These are phyloP conservation scores for Ambrosiella beaveri DNA, from an alignment of 2,329 filamentous ascomycete species.

Conservation along the genomic window DNA sequence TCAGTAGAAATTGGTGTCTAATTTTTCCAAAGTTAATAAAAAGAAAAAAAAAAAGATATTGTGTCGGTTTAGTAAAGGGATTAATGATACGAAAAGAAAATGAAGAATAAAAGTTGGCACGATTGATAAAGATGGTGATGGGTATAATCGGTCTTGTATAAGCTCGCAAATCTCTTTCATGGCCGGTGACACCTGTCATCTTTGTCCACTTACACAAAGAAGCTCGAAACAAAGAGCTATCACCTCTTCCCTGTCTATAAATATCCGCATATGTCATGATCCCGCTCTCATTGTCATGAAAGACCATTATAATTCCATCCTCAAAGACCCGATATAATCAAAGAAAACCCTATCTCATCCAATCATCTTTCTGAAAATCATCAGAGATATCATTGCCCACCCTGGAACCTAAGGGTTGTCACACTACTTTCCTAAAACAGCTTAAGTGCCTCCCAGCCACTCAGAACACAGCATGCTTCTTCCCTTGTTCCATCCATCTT, in stretches of 20 bases:
- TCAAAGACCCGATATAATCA: neutral
- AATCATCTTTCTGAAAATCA: neutral
- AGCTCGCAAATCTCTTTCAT: no score
- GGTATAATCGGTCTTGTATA: no score
- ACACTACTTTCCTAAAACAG: conserved; percentile 4
- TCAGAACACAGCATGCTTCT: neutral
- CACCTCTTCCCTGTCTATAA: no score
- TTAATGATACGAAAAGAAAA: neutral
- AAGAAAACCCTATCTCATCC: neutral
- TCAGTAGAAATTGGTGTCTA: no score
- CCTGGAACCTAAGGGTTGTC: neutral
- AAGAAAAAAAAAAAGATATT: neutral
- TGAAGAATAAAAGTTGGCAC: neutral
- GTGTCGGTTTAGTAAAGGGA: neutral
- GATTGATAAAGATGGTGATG: neutral
- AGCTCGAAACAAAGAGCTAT: neutral
- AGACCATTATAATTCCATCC: neutral
- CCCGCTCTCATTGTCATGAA: neutral
- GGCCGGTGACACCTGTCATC: no score
- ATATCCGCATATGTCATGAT: neutral
- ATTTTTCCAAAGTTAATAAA: no score
- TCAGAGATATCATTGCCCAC: neutral
- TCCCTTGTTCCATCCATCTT: no score
- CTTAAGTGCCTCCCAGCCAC: neutral
- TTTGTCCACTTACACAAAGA: neutral